Evolutionary conservation across 495 filamentous ascomycete genomes (phyloP).

Genomic region (Xylaria telfairii): DNA sequence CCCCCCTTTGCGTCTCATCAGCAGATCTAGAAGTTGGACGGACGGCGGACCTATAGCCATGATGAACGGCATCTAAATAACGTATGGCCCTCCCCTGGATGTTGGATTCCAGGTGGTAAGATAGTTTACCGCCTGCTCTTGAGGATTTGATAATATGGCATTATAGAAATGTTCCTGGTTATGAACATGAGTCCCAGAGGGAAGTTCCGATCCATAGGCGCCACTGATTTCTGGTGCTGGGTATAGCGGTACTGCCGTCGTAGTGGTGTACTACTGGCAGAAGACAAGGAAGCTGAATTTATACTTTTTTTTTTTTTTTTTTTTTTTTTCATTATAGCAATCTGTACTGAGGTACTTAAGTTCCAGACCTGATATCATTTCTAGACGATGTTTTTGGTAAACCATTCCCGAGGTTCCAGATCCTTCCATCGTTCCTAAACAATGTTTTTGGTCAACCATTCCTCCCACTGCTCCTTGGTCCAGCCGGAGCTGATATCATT

Average conservation of each 20-base stretch:
- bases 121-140: background rate
- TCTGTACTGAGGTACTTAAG: background rate
- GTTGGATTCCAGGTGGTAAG: background rate
- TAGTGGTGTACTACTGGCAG: too few species aligned
- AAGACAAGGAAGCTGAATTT: background rate
- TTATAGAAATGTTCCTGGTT: background rate
- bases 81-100: background rate
- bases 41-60: too few species aligned
- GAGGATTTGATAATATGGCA: background rate
- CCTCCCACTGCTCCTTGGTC: slow-evolving; percentile 78
- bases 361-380: background rate
- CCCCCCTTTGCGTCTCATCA: too few species aligned
- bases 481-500: slow-evolving; percentile 78
- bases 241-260: background rate
- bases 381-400: slow-evolving; percentile 76
- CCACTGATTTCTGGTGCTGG: background rate
- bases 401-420: slow-evolving; percentile 62
- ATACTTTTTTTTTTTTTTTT: background rate
- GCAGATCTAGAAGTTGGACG: too few species aligned
- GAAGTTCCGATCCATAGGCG: background rate
- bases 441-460: slow-evolving; percentile 83
- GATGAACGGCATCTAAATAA: too few species aligned
- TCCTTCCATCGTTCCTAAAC: slow-evolving; percentile 53
- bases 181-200: background rate
- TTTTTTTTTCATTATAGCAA: background rate